Evolutionary conservation across 2,329 filamentous ascomycete species (phyloP).

Genomic region (Sphaerostilbella broomeana): DNA sequence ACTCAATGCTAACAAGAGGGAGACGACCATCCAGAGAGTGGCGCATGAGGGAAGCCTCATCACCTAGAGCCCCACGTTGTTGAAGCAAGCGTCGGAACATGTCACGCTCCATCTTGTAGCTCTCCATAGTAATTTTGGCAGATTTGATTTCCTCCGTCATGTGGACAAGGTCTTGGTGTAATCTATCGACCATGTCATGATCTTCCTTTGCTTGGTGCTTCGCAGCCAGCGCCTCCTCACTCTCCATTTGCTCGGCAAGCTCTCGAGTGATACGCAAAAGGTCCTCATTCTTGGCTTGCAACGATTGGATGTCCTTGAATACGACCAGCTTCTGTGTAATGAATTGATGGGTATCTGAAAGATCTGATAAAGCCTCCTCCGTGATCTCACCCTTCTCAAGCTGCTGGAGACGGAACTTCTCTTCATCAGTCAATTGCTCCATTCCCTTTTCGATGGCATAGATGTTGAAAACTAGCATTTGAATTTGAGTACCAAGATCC

Average conservation of each 20-base stretch:
- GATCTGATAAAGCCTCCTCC: conserved; percentile 62
- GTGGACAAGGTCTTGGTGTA: conserved; percentile 66
- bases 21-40: conserved; percentile 59
- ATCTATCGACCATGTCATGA: conserved; percentile 64
- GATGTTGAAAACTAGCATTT: conserved; percentile 81
- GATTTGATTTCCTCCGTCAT: conserved; percentile 79
- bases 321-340: conserved; percentile 86
- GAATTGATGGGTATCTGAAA: conserved; percentile 79
- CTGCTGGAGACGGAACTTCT: conserved; percentile 68
- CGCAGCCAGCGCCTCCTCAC: conserved; percentile 69
- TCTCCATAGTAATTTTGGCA: conserved; percentile 77
- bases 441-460: conserved; percentile 75
- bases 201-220: conserved; percentile 58
- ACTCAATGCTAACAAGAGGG: conserved; percentile 53
- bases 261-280: conserved; percentile 76
- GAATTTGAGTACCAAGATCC: conserved; percentile 83
- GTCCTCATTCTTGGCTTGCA: conserved; percentile 84
- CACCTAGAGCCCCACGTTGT: conserved; percentile 54
- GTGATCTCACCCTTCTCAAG: conserved; percentile 69
- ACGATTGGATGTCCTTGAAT: conserved; percentile 76
- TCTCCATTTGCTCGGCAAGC: conserved; percentile 84
- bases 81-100: conserved; percentile 95
- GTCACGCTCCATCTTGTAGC: conserved; percentile 90
- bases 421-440: conserved; percentile 62
- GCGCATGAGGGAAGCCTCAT: conserved; percentile 64